Percentiles rank a stretch among this genome's conserved stretches.
Evolutionary conservation across 441 rosid genomes (phyloP).

Genomic region (Populus tomentosa): DNA sequence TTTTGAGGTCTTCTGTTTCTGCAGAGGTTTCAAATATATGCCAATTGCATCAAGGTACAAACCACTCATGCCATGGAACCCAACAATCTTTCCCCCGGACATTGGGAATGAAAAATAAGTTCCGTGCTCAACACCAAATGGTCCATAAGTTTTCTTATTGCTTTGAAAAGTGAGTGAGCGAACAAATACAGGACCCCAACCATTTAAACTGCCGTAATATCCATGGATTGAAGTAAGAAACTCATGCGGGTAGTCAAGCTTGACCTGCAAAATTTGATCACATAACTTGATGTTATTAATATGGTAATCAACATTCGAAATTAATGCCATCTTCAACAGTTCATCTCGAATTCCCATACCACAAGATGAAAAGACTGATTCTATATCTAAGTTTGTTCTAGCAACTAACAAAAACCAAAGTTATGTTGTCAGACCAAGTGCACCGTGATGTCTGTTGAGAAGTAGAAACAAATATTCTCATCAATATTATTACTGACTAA

Average conservation of each 20-base stretch:
- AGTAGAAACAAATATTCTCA: background rate
- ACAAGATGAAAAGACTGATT: background rate
- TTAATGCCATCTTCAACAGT: background rate
- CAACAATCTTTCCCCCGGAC: constrained; percentile 58
- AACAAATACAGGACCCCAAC: constrained; percentile 40
- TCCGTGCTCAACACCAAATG: constrained; percentile 78
- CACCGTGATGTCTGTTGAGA: background rate
- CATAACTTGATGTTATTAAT: background rate
- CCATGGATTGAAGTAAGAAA: constrained; percentile 64
- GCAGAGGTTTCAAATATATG: constrained; percentile 43
- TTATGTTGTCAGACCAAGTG: background rate
- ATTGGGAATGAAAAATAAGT: constrained; percentile 51
- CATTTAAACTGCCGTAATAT: constrained; percentile 47
- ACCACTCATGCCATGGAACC: constrained; percentile 72
- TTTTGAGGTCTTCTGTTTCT: constrained; percentile 30
- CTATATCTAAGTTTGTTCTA: background rate
- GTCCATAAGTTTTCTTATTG: constrained; percentile 67
- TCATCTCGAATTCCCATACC: too few relatives aligned
- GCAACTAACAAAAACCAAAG: background rate
- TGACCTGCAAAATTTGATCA: constrained; percentile 39
- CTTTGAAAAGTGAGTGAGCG: constrained; percentile 71
- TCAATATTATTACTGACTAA: constrained; percentile 16
- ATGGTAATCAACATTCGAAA: too few relatives aligned
- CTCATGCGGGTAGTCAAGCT: constrained; percentile 71
- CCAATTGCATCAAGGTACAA: constrained; percentile 79